phyloP scores from a whole-genome alignment of 441 rosid genomes.

The Croton setiger region DNA sequence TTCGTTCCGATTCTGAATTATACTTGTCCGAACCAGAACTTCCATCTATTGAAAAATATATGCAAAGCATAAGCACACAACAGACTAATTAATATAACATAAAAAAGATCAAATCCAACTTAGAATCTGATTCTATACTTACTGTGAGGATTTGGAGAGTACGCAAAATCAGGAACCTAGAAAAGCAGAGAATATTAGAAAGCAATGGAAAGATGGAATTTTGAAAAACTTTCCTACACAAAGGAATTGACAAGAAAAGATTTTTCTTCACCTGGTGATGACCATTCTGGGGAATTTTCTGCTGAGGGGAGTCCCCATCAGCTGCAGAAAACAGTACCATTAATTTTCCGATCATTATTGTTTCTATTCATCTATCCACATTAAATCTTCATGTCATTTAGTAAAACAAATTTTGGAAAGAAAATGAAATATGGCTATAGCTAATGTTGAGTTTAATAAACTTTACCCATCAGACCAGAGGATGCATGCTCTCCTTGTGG shows the following conservation, averaged over 20 bases:
- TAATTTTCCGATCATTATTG: background rate
- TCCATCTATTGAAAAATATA: conserved; percentile 50
- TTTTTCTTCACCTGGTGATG: conserved; percentile 66
- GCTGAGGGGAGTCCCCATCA: conserved; percentile 88
- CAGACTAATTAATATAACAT: conserved; percentile 12
- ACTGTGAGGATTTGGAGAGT: conserved; percentile 66
- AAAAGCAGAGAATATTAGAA: conserved; percentile 34
- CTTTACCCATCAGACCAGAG: conserved; percentile 69
- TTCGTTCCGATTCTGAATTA: conserved; percentile 67
- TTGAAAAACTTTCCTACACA: conserved; percentile 25
- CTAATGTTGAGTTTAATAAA: background rate
- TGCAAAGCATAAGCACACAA: conserved; percentile 5
- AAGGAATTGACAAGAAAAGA: conserved; percentile 22
- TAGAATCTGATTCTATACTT: conserved; percentile 51
- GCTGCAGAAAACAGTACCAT: conserved; percentile 37
- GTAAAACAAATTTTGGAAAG: conserved; percentile 10
- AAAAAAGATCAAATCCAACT: conserved; percentile 25
- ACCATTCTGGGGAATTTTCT: conserved; percentile 56
- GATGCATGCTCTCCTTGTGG: conserved; percentile 72
- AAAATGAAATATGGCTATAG: conserved; percentile 14
- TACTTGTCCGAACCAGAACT: conserved; percentile 78
- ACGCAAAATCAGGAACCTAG: conserved; percentile 62
- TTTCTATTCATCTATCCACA: conserved; percentile 9
- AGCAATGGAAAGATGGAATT: conserved; percentile 15
- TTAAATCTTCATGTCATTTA: conserved; percentile 19